Percentiles rank a stretch among this genome's conserved stretches.
Conservation (phyloP, 2,329 filamentous ascomycete species). For the Cladorrhinum sp. region DNA sequence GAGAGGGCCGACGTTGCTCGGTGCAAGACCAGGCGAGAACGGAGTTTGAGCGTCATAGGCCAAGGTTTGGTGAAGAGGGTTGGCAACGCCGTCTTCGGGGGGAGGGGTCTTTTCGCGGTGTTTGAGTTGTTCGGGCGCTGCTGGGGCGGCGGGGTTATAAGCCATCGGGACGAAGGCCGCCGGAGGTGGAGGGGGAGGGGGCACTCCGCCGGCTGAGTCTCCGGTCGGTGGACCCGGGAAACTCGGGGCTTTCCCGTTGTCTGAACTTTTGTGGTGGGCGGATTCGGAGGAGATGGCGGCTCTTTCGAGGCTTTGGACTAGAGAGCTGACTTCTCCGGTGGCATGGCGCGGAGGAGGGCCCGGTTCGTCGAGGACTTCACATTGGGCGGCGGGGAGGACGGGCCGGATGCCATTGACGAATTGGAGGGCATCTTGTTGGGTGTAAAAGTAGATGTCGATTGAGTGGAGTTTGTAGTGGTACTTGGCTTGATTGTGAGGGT, state of each 20-base stretch:
- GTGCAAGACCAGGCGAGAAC: conserved; percentile 52
- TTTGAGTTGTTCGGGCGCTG: conserved; percentile 67
- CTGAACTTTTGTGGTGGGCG: conserved; percentile 41
- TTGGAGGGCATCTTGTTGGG: conserved; percentile 64
- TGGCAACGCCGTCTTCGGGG: conserved; percentile 61
- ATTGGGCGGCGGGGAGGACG: conserved; percentile 58
- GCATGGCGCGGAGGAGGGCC: conserved; percentile 45
- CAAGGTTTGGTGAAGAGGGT: conserved; percentile 57
- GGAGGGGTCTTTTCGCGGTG: conserved; percentile 80
- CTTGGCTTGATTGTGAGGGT: conserved; percentile 70
- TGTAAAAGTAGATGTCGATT: conserved; percentile 79
- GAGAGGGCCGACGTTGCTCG: conserved; percentile 36
- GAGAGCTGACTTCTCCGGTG: conserved; percentile 56
- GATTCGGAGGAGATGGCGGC: conserved; percentile 62
- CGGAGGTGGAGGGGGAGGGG: conserved; percentile 35
- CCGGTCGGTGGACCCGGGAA: conserved; percentile 44
- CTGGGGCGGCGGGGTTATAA: conserved; percentile 76
- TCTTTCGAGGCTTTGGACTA: conserved; percentile 72
- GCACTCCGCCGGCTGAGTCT: conserved; percentile 28
- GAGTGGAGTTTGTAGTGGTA: conserved; percentile 77
- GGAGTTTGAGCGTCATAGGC: conserved; percentile 53
- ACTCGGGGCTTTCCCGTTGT: conserved; percentile 29
- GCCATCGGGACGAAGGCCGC: conserved; percentile 61
- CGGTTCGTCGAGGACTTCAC: conserved; percentile 65
- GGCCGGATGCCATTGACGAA: conserved; percentile 67